Percentiles rank a stretch among this genome's conserved stretches.
These are phyloP conservation scores for Monosporozyma yasuniensis DNA, from an alignment of 805 yeast genomes.

Conservation along the genomic window DNA sequence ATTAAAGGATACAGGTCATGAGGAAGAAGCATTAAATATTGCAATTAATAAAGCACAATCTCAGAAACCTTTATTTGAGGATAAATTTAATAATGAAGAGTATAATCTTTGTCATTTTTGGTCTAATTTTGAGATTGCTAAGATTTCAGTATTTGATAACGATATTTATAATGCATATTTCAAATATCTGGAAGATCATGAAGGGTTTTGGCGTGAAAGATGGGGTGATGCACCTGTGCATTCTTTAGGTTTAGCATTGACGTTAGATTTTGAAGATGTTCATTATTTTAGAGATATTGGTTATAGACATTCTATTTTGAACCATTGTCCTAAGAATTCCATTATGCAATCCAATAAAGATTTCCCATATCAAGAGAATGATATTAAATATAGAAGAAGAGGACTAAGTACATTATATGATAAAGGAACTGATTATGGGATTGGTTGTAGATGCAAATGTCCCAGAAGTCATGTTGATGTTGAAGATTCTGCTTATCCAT, in stretches of 20 bases:
- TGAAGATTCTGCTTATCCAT: constrained; percentile 45
- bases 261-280: constrained; percentile 56
- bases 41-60: constrained; percentile 34
- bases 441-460: constrained; percentile 84
- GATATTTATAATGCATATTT: constrained; percentile 60
- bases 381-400: constrained; percentile 16
- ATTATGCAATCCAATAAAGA: constrained; percentile 3
- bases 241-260: constrained; percentile 74
- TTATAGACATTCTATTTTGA: constrained; percentile 69
- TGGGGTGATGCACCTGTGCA: constrained; percentile 99
- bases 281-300: constrained; percentile 94
- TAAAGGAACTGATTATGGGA: constrained; percentile 37
- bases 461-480: constrained; percentile 39
- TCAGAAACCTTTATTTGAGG: constrained; percentile 33
- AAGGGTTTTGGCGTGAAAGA: constrained; percentile 84
- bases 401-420: constrained; percentile 33
- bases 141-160: constrained; percentile 64
- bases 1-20: constrained; percentile 34
- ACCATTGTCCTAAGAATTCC: constrained; percentile 69
- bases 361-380: constrained; percentile 42
- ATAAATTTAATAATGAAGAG: constrained; percentile 55
- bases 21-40: constrained; percentile 36
- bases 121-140: constrained; percentile 89
- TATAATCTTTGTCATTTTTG: constrained; percentile 83
- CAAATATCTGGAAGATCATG: constrained; percentile 54